phyloP scores from a whole-genome alignment of 148 eudicot species.

The Nepenthes mirabilis region DNA sequence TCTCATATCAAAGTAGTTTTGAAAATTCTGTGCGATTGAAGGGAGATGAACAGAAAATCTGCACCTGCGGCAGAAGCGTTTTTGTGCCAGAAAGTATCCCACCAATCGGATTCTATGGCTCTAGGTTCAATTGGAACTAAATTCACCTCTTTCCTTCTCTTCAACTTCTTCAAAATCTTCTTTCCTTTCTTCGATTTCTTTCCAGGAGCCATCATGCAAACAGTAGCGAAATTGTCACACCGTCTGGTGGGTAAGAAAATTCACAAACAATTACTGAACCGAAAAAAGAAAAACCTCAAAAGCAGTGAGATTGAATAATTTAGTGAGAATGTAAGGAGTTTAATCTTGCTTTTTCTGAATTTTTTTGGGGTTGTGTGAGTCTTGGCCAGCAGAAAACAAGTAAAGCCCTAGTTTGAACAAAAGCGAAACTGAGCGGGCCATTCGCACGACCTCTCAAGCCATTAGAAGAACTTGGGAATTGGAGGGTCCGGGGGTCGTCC shows the following conservation, averaged over 20 bases:
- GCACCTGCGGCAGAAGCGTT: slow-evolving; percentile 49
- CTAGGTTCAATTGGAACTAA: slow-evolving; percentile 46
- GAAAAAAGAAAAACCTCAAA: no score
- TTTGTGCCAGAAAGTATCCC: slow-evolving; percentile 77
- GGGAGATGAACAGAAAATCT: neutral
- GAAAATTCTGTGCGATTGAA: neutral
- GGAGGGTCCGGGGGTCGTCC: no score
- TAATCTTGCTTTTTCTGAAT: no score
- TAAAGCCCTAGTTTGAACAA: neutral
- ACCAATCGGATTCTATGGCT: slow-evolving; percentile 80
- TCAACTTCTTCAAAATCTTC: slow-evolving; percentile 25
- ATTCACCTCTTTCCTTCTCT: slow-evolving; percentile 19
- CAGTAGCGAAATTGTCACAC: no score
- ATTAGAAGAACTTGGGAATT: no score
- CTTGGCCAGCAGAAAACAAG: no score
- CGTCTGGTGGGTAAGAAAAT: no score
- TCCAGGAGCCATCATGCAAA: neutral
- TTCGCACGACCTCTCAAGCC: no score
- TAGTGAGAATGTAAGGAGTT: no score
- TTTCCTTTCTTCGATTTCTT: slow-evolving; percentile 51
- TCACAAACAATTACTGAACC: no score
- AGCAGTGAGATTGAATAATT: no score
- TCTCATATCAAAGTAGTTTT: neutral
- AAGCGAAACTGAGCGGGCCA: neutral
- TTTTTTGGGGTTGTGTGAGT: no score